Percentiles rank a stretch among this genome's conserved stretches.
Evolutionary conservation across 2,329 filamentous ascomycete genomes (phyloP).

Genomic region (Aspergillus jensenii): DNA sequence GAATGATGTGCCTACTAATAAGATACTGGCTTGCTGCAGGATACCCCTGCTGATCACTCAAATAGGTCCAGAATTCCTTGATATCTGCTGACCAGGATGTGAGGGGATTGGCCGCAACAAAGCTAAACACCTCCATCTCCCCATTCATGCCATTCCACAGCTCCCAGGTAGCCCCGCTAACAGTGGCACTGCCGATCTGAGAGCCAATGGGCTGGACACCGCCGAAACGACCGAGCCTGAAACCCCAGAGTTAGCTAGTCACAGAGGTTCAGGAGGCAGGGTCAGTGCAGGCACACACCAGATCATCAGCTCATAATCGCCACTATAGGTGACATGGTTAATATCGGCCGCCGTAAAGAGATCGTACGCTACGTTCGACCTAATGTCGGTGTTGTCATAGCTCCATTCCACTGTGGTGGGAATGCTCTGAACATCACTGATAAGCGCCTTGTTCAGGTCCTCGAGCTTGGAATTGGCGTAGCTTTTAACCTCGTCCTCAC

Average conservation of each 20-base stretch:
- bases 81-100: constrained; percentile 57
- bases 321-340: constrained; percentile 39
- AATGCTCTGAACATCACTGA: constrained; percentile 37
- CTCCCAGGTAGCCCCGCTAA: constrained; percentile 54
- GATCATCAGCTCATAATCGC: constrained; percentile 63
- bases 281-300: constrained; percentile 41
- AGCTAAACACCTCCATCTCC: constrained; percentile 57
- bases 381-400: constrained; percentile 50
- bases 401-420: constrained; percentile 44
- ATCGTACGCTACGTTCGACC: constrained; percentile 60
- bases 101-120: constrained; percentile 47
- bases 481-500: constrained; percentile 39
- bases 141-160: constrained; percentile 57
- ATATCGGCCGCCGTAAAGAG: constrained; percentile 51
- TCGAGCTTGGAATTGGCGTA: constrained; percentile 38
- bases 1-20: constrained; percentile 37
- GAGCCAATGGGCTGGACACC: constrained; percentile 56
- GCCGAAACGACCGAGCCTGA: constrained; percentile 48
- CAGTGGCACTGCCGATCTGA: constrained; percentile 50
- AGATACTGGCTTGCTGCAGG: constrained; percentile 50
- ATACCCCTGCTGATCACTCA: constrained; percentile 50
- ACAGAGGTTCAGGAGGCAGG: too few species aligned
- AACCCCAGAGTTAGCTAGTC: too few species aligned
- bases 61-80: constrained; percentile 55
- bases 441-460: constrained; percentile 22